A percentile compares a stretch with the other conserved stretches of the same genome.
These are phyloP conservation scores for Acanthamoeba culbertsoni DNA, from an alignment of 208 protist genomes.

Conservation along the genomic window DNA sequence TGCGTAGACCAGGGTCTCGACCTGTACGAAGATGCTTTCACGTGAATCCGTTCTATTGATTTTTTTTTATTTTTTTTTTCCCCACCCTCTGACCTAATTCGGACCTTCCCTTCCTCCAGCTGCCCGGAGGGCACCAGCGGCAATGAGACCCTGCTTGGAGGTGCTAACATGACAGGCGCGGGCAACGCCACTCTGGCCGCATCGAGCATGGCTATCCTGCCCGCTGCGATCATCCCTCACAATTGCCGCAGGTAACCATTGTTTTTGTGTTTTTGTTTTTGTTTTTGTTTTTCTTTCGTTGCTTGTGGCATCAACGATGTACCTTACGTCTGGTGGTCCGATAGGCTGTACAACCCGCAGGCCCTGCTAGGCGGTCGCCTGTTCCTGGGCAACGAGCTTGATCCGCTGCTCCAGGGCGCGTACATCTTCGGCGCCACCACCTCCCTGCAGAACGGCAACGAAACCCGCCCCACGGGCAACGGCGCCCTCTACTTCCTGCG, in stretches of 20 bases:
- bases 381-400: not conserved
- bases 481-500: slow-evolving; percentile 12
- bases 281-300: no score
- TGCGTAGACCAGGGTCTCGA: not conserved
- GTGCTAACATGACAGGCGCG: not conserved
- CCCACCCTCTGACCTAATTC: not conserved
- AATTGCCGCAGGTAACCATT: slow-evolving; percentile 23
- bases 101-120: not conserved
- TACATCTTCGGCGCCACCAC: slow-evolving; percentile 8
- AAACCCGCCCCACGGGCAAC: not conserved
- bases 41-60: not conserved
- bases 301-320: no score
- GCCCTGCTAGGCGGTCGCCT: not conserved
- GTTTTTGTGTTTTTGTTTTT: no score
- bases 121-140: not conserved
- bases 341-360: not conserved
- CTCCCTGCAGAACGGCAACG: not conserved
- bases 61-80: not conserved
- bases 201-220: not conserved
- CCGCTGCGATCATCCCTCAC: not conserved
- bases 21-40: not conserved
- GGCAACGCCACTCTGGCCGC: not conserved
- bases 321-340: not conserved
- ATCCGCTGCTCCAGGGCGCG: not conserved
- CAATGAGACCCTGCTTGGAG: not conserved